Base-by-base conservation (phyloP, 345 rosid species). In the Lenwebbia sp. region DNA sequence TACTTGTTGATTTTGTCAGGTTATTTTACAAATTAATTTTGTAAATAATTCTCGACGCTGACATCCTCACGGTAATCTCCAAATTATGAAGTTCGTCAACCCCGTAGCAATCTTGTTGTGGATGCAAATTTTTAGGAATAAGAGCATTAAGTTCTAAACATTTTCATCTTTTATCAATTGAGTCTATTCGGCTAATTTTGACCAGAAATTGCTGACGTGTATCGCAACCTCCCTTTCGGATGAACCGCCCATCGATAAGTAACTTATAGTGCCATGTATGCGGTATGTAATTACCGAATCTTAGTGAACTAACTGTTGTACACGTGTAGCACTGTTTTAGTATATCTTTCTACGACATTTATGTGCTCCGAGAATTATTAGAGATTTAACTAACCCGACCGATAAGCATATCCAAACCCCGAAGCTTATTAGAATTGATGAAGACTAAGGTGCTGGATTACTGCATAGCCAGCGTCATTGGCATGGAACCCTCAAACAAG, bases 41-140 rank as follows among this genome's bases (percentile, higher is more conserved):
- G 4, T 21, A 70, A 70, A 19, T 70, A 47, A 70, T 70, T 70
- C 0, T 70, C 5, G 4, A 21, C 81, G 10, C 19, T 33, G 13
- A 19, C 6, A 1, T 0, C 2, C 26, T 37, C 47, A 19, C 3
- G 1, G 5, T 0, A 5, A 1, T 70, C 0, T 37, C 26, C 47
- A 37, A 37, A 37, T 37, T 65, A 33, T 33, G 44, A 40, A 65
- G 44, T 65, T 65, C 44, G 30, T 33, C 25, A 15, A 8, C 23
- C 23, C 23, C 44, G 4, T 33, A 17, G 76, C 37, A 65, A 0
- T 17, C 1, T 19, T 33, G 44, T 33, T 8, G 41, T 33, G 44
- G 25, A 65, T 65, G 37, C 8, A 65, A 65, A 7, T 33, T 8
- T 33, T 65, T 9, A 33, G 25, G 22, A 33, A 65, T 4, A 8